Conservation (phyloP, 306 rosid species). For the Gillenia trifoliata region DNA sequence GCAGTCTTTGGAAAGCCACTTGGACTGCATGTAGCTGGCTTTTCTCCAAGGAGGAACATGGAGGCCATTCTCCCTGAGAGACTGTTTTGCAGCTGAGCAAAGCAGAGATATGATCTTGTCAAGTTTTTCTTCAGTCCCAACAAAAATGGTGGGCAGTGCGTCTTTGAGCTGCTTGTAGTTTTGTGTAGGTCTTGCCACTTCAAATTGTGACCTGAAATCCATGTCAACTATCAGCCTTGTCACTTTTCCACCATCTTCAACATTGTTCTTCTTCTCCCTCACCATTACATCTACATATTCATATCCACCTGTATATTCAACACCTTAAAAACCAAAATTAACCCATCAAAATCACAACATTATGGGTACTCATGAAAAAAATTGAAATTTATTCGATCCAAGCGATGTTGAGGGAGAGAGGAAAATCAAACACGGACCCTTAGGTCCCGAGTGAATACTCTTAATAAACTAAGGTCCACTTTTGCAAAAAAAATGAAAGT, state of each 20-base stretch:
- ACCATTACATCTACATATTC: slow-evolving; percentile 51
- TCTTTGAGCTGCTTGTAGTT: slow-evolving; percentile 47
- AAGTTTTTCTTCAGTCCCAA: slow-evolving; percentile 56
- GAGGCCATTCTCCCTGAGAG: slow-evolving; percentile 64
- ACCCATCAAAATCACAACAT: neutral
- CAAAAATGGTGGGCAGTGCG: slow-evolving; percentile 46
- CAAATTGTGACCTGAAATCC: slow-evolving; percentile 81
- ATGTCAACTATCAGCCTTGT: slow-evolving; percentile 60
- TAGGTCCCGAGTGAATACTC: no score
- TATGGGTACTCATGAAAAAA: neutral
- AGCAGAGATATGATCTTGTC: slow-evolving; percentile 44
- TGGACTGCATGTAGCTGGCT: slow-evolving; percentile 47
- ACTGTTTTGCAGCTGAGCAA: slow-evolving; percentile 70
- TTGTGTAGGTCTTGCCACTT: slow-evolving; percentile 65
- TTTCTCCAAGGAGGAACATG: slow-evolving; percentile 89
- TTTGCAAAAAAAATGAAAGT: neutral
- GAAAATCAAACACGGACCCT: neutral
- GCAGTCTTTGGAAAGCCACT: slow-evolving; percentile 44
- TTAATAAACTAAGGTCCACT: no score
- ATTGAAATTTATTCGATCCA: neutral
- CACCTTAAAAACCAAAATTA: neutral
- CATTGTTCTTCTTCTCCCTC: slow-evolving; percentile 24
- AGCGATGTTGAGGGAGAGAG: neutral
- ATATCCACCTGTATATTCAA: slow-evolving; percentile 46
- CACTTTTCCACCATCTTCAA: neutral